These are phyloP conservation scores for Pseudozyma thailandica DNA, from an alignment of 1,284 basidiomycete species.

Conservation along the genomic window DNA sequence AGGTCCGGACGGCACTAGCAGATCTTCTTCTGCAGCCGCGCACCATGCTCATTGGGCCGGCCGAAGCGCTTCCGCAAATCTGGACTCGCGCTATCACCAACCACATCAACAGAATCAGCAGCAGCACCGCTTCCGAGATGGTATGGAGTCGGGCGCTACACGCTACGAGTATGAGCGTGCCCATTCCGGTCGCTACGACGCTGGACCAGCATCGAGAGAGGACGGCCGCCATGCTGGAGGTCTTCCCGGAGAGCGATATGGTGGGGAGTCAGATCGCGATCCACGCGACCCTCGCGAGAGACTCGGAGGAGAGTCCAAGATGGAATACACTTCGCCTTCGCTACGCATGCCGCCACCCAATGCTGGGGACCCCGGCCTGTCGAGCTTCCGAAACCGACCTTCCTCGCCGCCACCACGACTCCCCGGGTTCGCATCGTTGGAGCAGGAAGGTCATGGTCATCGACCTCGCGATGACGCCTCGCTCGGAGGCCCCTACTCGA, in stretches of 20 bases:
- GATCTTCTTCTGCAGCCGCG: constrained; percentile 26
- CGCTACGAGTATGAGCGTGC: constrained; percentile 26
- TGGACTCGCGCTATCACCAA: constrained; percentile 27
- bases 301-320: constrained; percentile 15
- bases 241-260: constrained; percentile 27
- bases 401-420: constrained; percentile 40
- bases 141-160: constrained; percentile 4
- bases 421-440: constrained; percentile 41
- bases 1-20: constrained; percentile 20
- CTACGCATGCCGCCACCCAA: constrained; percentile 41
- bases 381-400: constrained; percentile 22
- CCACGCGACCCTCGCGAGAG: constrained; percentile 26
- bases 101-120: constrained; percentile 12
- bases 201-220: constrained; percentile 14
- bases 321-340: constrained; percentile 28
- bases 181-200: constrained; percentile 20
- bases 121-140: constrained; percentile 22
- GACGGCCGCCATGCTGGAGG: constrained; percentile 33
- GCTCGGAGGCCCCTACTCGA: constrained; percentile 15
- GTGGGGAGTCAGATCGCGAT: constrained; percentile 23
- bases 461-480: constrained; percentile 24
- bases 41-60: constrained; percentile 35
- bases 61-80: constrained; percentile 23
- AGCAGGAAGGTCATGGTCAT: constrained; percentile 23
- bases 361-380: constrained; percentile 11